Percentiles rank a stretch among this genome's conserved stretches.
Conservation (phyloP, 305 asterid species). For the Plantago coronopus region DNA sequence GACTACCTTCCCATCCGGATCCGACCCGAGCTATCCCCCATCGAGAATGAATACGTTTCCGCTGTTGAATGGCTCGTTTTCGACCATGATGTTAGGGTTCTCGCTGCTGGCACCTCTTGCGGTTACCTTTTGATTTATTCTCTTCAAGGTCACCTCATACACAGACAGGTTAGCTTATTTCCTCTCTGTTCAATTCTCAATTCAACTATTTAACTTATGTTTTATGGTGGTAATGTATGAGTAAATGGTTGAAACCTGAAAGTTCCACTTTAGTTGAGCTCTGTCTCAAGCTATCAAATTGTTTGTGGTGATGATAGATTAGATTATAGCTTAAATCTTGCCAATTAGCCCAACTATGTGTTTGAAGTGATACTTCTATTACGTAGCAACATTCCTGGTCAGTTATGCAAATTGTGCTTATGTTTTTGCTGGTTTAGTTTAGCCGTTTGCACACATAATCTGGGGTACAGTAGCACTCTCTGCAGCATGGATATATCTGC, state of each 20-base stretch:
- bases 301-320: no score
- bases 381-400: no score
- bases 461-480: no score
- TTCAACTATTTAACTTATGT: no score
- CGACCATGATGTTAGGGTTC: slow-evolving; percentile 60
- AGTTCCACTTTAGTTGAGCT: neutral
- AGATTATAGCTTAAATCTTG: no score
- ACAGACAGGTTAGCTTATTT: slow-evolving; percentile 53
- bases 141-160: slow-evolving; percentile 66
- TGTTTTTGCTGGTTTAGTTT: no score
- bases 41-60: slow-evolving; percentile 72
- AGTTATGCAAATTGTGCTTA: no score
- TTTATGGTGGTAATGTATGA: neutral
- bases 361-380: no score
- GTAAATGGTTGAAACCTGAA: neutral
- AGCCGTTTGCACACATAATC: no score
- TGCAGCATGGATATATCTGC: no score
- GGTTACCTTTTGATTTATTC: slow-evolving; percentile 73
- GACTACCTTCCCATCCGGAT: slow-evolving; percentile 49
- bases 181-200: neutral
- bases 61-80: slow-evolving; percentile 83
- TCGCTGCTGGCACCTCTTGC: slow-evolving; percentile 80
- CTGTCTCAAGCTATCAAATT: no score
- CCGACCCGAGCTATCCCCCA: slow-evolving; percentile 75
- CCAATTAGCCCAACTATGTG: no score